Percentiles rank a stretch among this genome's conserved stretches.
Conservation (phyloP, 2,329 filamentous ascomycete species). For the Penicillium brasilianum region DNA sequence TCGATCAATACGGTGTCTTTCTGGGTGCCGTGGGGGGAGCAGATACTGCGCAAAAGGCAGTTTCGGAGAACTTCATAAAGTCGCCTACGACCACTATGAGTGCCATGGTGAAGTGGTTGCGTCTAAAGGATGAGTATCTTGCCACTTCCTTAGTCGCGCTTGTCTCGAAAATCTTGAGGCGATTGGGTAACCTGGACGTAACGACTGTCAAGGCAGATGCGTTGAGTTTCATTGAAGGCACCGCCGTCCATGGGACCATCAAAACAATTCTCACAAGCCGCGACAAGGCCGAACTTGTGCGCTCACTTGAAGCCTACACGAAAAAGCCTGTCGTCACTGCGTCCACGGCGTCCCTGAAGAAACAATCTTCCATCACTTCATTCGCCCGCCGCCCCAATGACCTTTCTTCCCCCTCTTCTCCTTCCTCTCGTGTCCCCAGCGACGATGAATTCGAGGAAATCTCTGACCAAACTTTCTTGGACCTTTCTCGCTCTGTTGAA, state of each 20-base stretch:
- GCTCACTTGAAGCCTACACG: conserved; percentile 61
- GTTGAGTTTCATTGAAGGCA: conserved; percentile 63
- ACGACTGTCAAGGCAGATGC: conserved; percentile 68
- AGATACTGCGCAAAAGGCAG: conserved; percentile 45
- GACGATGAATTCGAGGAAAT: conserved; percentile 51
- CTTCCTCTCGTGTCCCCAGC: conserved; percentile 38
- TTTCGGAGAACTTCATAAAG: conserved; percentile 63
- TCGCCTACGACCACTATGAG: conserved; percentile 69
- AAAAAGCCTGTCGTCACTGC: conserved; percentile 52
- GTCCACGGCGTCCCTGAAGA: conserved; percentile 49
- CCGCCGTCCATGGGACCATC: conserved; percentile 60
- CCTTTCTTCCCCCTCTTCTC: conserved; percentile 42
- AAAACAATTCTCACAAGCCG: conserved; percentile 80
- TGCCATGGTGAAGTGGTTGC: conserved; percentile 81
- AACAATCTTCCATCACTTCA: conserved; percentile 49
- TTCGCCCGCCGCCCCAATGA: conserved; percentile 46
- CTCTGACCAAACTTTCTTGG: conserved; percentile 47
- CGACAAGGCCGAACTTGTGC: conserved; percentile 81
- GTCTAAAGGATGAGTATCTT: conserved; percentile 85
- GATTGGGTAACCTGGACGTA: conserved; percentile 77
- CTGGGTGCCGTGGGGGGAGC: conserved; percentile 67
- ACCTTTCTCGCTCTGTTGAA: conserved; percentile 50
- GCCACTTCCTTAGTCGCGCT: conserved; percentile 81
- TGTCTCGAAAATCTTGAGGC: conserved; percentile 79
- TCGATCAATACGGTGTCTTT: conserved; percentile 84